Evolutionary conservation across 2,329 filamentous ascomycete species (phyloP).

Genomic region (Ceratocystis variospora): DNA sequence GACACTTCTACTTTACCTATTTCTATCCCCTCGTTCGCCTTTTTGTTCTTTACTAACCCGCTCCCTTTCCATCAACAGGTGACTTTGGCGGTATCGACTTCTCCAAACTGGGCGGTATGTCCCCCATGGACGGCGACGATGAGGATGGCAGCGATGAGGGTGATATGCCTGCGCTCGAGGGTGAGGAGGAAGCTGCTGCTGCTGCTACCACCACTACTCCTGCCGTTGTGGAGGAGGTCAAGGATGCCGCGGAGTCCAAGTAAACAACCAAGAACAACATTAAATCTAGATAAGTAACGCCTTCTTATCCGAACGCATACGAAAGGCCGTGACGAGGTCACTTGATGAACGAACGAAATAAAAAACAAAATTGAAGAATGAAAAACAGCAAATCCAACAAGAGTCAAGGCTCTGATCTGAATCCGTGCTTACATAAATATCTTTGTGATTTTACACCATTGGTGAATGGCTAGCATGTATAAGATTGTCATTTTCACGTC

Average conservation of each 20-base stretch:
- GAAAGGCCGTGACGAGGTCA: neutral
- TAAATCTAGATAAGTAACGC: slow-evolving; percentile 5
- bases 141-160: slow-evolving; percentile 50
- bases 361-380: neutral
- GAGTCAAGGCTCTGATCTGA: no score
- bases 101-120: slow-evolving; percentile 60
- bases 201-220: slow-evolving; percentile 3
- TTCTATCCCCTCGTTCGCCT: neutral
- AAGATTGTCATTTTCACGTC: no score
- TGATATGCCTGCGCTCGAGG: slow-evolving; percentile 70
- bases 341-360: neutral
- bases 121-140: slow-evolving; percentile 30
- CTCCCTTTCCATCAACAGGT: slow-evolving; percentile 26
- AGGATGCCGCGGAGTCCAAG: slow-evolving; percentile 5
- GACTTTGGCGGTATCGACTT: slow-evolving; percentile 86
- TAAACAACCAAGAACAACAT: slow-evolving; percentile 2
- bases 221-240: slow-evolving; percentile 8
- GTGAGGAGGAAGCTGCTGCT: slow-evolving; percentile 28
- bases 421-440: no score
- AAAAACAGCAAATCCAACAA: neutral
- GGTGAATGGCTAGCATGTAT: no score
- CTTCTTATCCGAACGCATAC: neutral
- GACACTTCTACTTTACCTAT: no score
- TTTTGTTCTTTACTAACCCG: neutral
- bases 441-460: no score